These are phyloP conservation scores for Hyaloscypha finlandica DNA, from an alignment of 495 filamentous ascomycete species.

Conservation along the genomic window DNA sequence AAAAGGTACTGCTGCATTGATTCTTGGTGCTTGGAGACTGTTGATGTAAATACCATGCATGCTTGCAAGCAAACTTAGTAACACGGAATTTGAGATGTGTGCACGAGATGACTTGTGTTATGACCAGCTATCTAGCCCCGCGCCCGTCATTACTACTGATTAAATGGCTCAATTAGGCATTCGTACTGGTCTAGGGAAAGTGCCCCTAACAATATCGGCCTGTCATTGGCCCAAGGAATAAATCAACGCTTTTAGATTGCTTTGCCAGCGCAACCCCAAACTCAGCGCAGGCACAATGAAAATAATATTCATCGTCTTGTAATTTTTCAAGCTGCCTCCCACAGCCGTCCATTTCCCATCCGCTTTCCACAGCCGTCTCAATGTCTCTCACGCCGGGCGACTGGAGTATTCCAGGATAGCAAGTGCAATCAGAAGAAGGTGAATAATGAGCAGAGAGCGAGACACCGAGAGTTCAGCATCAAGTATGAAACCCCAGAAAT, in stretches of 20 bases:
- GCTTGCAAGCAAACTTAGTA: background rate
- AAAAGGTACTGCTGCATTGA: slow-evolving; percentile 73
- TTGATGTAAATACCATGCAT: slow-evolving; percentile 52
- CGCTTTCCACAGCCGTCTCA: background rate
- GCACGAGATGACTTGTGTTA: background rate
- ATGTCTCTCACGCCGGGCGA: background rate
- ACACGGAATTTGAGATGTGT: background rate
- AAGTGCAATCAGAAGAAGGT: background rate
- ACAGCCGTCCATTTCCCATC: background rate
- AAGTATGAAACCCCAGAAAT: background rate
- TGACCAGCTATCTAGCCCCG: background rate
- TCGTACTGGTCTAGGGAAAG: no score
- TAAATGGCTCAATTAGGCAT: no score
- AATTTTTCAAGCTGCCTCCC: background rate
- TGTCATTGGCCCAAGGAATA: background rate
- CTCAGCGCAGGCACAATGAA: background rate
- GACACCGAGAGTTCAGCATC: background rate
- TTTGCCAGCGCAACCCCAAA: background rate
- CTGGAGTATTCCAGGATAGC: background rate
- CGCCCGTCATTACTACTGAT: no score
- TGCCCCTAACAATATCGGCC: no score
- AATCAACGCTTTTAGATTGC: background rate
- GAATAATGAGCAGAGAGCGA: background rate
- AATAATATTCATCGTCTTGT: background rate
- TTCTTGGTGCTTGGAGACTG: slow-evolving; percentile 95